These are phyloP conservation scores for Arthroderma uncinatum DNA, from an alignment of 2,329 filamentous ascomycete species.

Conservation along the genomic window DNA sequence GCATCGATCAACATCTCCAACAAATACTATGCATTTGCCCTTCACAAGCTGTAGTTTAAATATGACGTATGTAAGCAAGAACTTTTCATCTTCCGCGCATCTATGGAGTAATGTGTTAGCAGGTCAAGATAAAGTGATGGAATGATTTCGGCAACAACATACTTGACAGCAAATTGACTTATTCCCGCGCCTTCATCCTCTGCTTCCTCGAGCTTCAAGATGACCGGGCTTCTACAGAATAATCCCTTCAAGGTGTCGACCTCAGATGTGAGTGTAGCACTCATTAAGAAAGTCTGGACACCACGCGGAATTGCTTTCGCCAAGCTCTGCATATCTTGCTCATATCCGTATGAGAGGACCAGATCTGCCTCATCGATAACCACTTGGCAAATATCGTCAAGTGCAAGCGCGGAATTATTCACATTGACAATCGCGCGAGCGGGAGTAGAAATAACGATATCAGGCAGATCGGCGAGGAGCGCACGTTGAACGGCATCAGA, in stretches of 20 bases:
- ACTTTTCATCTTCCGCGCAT: constrained; percentile 96
- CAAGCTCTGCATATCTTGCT: constrained; percentile 75
- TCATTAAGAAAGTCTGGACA: constrained; percentile 86
- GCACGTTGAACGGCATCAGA: constrained; percentile 80
- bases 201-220: constrained; percentile 72
- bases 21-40: constrained; percentile 78
- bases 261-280: constrained; percentile 79
- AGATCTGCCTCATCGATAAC: constrained; percentile 93
- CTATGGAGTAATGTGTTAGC: constrained; percentile 28
- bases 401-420: constrained; percentile 57
- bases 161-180: constrained; percentile 78
- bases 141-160: constrained; percentile 20
- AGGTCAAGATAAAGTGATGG: constrained; percentile 12
- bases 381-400: constrained; percentile 61
- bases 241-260: constrained; percentile 74
- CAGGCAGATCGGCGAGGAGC: constrained; percentile 71
- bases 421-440: constrained; percentile 70
- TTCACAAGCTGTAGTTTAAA: constrained; percentile 91
- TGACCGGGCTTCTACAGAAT: constrained; percentile 69
- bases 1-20: constrained; percentile 75
- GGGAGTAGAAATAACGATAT: constrained; percentile 84
- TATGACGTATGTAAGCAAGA: constrained; percentile 81
- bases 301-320: constrained; percentile 68
- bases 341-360: constrained; percentile 86
- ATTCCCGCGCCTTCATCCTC: constrained; percentile 67